These are phyloP conservation scores for Jaapia argillacea DNA, from an alignment of 768 basidiomycete species.

Conservation along the genomic window DNA sequence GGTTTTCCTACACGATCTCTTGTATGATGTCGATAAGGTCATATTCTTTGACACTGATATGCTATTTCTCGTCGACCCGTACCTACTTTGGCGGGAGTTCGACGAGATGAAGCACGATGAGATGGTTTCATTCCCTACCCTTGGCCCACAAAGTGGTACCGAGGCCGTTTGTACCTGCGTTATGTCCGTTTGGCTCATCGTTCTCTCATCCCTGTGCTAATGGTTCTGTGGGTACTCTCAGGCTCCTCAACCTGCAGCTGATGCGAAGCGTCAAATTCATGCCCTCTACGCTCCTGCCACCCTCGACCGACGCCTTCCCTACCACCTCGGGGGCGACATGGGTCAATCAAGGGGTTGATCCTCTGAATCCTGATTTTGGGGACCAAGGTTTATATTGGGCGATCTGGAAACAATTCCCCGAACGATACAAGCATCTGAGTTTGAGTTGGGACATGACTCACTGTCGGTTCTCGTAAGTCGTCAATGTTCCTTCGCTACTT, in stretches of 20 bases:
- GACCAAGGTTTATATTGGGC: constrained; percentile 13
- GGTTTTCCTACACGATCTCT: constrained; percentile 11
- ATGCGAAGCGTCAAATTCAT: constrained; percentile 9
- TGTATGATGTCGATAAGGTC: constrained; percentile 6
- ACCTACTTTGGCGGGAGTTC: constrained; percentile 10
- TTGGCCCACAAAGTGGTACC: constrained; percentile 6
- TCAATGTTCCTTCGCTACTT: not conserved
- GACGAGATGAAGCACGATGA: constrained; percentile 2
- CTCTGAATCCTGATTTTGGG: constrained; percentile 9
- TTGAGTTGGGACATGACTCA: constrained; percentile 9
- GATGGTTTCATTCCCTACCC: constrained; percentile 10
- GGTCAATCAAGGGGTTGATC: constrained; percentile 2
- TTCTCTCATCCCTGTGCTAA: not conserved
- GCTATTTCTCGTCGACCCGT: constrained; percentile 10
- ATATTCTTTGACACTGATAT: constrained; percentile 12
- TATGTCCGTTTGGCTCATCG: constrained; percentile 1
- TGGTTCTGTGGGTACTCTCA: not conserved
- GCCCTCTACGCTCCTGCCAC: constrained; percentile 7
- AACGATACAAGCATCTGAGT: constrained; percentile 6
- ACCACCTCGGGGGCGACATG: not conserved
- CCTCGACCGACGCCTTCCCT: not conserved
- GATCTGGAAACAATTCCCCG: constrained; percentile 7
- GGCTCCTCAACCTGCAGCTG: constrained; percentile 7
- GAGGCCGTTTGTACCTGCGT: constrained; percentile 9
- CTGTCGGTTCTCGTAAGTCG: constrained; percentile 7